Percentiles rank a stretch among this genome's conserved stretches.
Evolutionary conservation across 495 filamentous ascomycete species (phyloP).

Genomic region (Penicillium simplicissimum): DNA sequence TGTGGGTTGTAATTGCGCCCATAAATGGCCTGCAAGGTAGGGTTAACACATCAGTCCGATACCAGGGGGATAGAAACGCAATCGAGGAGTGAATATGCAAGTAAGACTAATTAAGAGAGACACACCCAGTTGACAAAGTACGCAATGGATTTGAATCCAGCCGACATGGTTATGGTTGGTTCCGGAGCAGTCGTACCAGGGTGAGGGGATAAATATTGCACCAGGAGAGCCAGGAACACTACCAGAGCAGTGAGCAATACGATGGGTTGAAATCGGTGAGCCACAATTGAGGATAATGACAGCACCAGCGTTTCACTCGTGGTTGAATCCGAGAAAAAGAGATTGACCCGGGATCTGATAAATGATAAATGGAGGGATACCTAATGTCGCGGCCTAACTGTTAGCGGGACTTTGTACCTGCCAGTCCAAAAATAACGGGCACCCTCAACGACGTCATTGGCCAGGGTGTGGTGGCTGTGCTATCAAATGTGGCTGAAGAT

Average conservation of each 20-base stretch:
- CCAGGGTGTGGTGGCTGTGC: slow-evolving; percentile 20
- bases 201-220: slow-evolving; percentile 17
- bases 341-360: not conserved
- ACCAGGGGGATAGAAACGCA: not conserved
- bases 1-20: slow-evolving; percentile 81
- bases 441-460: slow-evolving; percentile 17
- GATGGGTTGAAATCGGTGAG: slow-evolving; percentile 18
- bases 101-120: slow-evolving; percentile 1
- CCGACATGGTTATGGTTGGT: slow-evolving; percentile 35
- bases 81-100: not conserved
- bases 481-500: slow-evolving; percentile 5
- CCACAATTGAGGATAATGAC: slow-evolving; percentile 13
- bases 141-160: slow-evolving; percentile 46
- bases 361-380: slow-evolving; percentile 18
- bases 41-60: too few species aligned
- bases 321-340: not conserved
- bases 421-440: slow-evolving; percentile 26
- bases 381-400: slow-evolving; percentile 35
- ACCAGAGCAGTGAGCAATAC: slow-evolving; percentile 20
- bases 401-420: slow-evolving; percentile 24
- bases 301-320: not conserved
- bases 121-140: slow-evolving; percentile 62
- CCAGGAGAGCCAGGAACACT: slow-evolving; percentile 25
- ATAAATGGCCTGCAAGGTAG: slow-evolving; percentile 71
- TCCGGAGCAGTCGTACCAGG: slow-evolving; percentile 16